Conservation (phyloP, 1,139 yeast genomes). For the Kurtzmaniella quercitrusa region DNA sequence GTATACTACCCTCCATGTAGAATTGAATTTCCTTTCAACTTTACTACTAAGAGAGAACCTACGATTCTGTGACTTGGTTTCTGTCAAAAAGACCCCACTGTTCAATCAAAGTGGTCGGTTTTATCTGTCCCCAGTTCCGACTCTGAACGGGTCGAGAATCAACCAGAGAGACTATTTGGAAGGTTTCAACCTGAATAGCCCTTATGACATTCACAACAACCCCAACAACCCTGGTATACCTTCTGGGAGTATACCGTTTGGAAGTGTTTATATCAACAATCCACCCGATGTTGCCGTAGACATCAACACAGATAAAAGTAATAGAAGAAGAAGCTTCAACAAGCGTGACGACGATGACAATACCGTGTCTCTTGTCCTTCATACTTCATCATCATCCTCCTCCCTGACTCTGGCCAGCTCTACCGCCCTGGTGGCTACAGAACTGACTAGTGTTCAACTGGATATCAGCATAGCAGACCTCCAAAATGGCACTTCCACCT, state of each 20-base stretch:
- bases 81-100: conserved; percentile 33
- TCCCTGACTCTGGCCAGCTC: background rate
- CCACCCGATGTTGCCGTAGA: no score
- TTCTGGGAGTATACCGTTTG: no score
- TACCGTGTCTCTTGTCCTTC: background rate
- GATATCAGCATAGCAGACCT: background rate
- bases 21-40: conserved; percentile 41
- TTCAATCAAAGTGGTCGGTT: conserved; percentile 22
- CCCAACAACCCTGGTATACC: no score
- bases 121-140: background rate
- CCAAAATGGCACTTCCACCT: background rate
- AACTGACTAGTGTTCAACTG: background rate
- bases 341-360: background rate
- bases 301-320: no score
- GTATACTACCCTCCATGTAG: conserved; percentile 47
- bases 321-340: no score
- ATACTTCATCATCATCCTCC: background rate
- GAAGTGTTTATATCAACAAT: no score
- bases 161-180: background rate
- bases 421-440: background rate
- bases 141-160: background rate
- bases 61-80: conserved; percentile 44
- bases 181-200: no score
- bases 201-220: no score
- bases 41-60: conserved; percentile 32